Conservation (phyloP, 1,139 yeast species). For the Magnusiomyces magnusii region DNA sequence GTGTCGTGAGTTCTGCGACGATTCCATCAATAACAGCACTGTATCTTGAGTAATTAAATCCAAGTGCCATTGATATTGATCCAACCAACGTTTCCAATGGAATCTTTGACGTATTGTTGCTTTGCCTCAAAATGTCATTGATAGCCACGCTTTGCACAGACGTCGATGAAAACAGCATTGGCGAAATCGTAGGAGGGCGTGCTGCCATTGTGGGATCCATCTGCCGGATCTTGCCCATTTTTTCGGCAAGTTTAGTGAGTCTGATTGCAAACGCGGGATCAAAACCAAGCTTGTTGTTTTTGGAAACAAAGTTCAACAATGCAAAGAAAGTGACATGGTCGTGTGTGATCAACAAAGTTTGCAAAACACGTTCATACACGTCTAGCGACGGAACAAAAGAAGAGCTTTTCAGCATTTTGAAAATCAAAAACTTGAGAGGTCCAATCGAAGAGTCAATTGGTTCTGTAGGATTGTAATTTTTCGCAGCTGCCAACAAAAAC, state of each 20-base stretch:
- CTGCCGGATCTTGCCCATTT: background rate
- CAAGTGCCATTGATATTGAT: background rate
- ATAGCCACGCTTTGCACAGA: background rate
- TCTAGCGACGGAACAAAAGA: background rate
- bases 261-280: background rate
- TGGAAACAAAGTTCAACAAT: background rate
- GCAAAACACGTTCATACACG: background rate
- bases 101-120: background rate
- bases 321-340: background rate
- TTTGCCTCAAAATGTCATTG: background rate
- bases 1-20: background rate
- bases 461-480: background rate
- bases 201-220: background rate
- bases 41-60: background rate
- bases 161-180: background rate
- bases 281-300: background rate
- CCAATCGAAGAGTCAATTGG: background rate
- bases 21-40: background rate
- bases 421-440: background rate
- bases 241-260: conserved; percentile 2
- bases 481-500: background rate
- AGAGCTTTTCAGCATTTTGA: background rate
- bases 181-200: background rate
- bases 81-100: background rate
- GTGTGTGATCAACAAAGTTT: background rate